Conservation (phyloP, 441 rosid genomes). For the Eruca vesicaria region DNA sequence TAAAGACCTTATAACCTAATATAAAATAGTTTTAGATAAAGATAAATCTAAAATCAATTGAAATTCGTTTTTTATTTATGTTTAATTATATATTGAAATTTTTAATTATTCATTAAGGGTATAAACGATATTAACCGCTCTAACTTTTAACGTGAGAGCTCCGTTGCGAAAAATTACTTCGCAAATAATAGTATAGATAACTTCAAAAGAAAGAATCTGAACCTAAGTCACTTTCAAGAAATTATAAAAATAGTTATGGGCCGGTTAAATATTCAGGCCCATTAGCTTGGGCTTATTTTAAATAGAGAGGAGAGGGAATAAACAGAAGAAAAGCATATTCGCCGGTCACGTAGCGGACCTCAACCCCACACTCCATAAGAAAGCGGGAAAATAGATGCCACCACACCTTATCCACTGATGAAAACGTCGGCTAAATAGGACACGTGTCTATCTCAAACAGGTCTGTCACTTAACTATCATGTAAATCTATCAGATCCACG, state of each 20-base stretch:
- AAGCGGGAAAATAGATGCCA: not conserved
- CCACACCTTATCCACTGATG: not conserved
- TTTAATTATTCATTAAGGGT: too few relatives aligned
- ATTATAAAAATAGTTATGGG: not conserved
- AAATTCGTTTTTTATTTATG: too few relatives aligned
- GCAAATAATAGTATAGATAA: not conserved
- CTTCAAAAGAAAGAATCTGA: not conserved
- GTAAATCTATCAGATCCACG: conserved; percentile 11
- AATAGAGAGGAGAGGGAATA: not conserved
- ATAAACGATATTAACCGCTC: too few relatives aligned
- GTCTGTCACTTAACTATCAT: conserved; percentile 33
- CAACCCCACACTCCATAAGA: not conserved
- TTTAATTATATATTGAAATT: too few relatives aligned
- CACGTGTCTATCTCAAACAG: conserved; percentile 25
- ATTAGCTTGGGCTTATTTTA: not conserved
- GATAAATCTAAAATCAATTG: too few relatives aligned
- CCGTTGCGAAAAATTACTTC: too few relatives aligned
- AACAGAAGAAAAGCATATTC: not conserved
- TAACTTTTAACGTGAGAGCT: too few relatives aligned
- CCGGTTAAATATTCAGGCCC: not conserved
- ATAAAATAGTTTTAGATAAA: too few relatives aligned
- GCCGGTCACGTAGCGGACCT: not conserved
- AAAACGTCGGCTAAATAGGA: not conserved
- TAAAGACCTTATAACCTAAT: too few relatives aligned
- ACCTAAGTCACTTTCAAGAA: not conserved